These are phyloP conservation scores for Zygoascus bituminiphila DNA, from an alignment of 805 yeast species.

Conservation along the genomic window DNA sequence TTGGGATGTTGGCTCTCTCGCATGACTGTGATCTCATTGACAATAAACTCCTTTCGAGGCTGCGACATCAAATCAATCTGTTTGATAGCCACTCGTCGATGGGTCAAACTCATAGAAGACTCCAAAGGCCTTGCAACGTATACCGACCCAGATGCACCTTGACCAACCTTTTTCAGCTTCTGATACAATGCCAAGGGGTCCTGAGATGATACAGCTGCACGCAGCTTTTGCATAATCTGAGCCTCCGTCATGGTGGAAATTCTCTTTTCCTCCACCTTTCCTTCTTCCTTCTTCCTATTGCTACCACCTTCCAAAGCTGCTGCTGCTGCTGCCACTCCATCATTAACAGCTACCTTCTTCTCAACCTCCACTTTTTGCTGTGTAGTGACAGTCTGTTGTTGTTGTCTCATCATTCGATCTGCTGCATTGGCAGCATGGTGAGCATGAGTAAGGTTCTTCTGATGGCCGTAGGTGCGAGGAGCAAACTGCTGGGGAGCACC, in stretches of 20 bases:
- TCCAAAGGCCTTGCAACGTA: slow-evolving; percentile 68
- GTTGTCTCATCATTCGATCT: neutral
- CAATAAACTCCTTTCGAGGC: slow-evolving; percentile 90
- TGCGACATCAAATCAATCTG: slow-evolving; percentile 94
- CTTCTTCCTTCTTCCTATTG: slow-evolving; percentile 31
- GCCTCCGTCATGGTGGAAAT: slow-evolving; percentile 69
- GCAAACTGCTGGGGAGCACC: slow-evolving; percentile 12
- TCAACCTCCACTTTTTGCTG: neutral
- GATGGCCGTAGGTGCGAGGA: slow-evolving; percentile 2
- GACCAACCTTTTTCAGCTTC: slow-evolving; percentile 75
- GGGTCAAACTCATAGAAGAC: slow-evolving; percentile 24
- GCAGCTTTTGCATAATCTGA: slow-evolving; percentile 72
- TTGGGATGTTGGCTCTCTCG: slow-evolving; percentile 82
- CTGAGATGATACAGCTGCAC: slow-evolving; percentile 68
- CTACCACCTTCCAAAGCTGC: slow-evolving; percentile 19
- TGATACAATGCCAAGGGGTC: slow-evolving; percentile 69
- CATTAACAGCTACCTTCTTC: slow-evolving; percentile 24
- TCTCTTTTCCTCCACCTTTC: slow-evolving; percentile 54
- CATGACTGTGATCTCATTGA: slow-evolving; percentile 94
- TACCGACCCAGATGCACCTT: slow-evolving; percentile 98
- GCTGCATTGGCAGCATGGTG: slow-evolving; percentile 5
- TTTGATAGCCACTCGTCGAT: slow-evolving; percentile 72
- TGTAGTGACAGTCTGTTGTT: no score
- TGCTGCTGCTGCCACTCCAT: slow-evolving; percentile 36
- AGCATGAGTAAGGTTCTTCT: slow-evolving; percentile 1